Base-by-base conservation (phyloP, 345 rosid genomes). In the Sapria himalayana region DNA sequence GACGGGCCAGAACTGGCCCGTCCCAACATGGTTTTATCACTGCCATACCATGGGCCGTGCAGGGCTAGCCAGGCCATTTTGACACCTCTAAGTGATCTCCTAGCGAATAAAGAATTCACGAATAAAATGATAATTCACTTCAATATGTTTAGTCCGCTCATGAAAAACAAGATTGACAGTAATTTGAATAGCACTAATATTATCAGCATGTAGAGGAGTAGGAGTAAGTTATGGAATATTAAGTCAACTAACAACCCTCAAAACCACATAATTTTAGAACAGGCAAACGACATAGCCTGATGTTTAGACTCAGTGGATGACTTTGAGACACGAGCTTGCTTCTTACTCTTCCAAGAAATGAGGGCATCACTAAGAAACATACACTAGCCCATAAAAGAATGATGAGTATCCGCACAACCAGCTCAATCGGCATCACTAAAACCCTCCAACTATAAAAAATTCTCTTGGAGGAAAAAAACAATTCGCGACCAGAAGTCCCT, bases 151-250 rank as follows among this genome's bases (percentile, higher is more conserved):
- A n/a, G n/a, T n/a, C n/a, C n/a, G n/a, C n/a, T n/a, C n/a, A n/a
- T n/a, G n/a, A n/a, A n/a, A n/a, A n/a, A n/a, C n/a, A n/a, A n/a
- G n/a, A n/a, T n/a, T n/a, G n/a, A n/a, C n/a, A n/a, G n/a, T n/a
- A n/a, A n/a, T n/a, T n/a, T n/a, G n/a, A n/a, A n/a, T n/a, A n/a
- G n/a, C n/a, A n/a, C n/a, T n/a, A n/a, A n/a, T 29, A 25, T 43
- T 29, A 24, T 25, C 22, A 16, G 36, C 36, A 16, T 43, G 48
- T 15, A 43, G 48, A 1, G 48, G 36, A 25, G 48, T 43, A 29
- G 48, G 43, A 4, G 8, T 15, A 9, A 6, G 12, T 3, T 39
- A 16, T 11, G 43, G 43, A 39, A 7, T 9, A 10, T 15, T 9
- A 39, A 39, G 43, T 39, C 24, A 12, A 15, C 43, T 10, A 39